Evolutionary conservation across 257 asterid species (phyloP).

Genomic region (Nicotiana attenuata): DNA sequence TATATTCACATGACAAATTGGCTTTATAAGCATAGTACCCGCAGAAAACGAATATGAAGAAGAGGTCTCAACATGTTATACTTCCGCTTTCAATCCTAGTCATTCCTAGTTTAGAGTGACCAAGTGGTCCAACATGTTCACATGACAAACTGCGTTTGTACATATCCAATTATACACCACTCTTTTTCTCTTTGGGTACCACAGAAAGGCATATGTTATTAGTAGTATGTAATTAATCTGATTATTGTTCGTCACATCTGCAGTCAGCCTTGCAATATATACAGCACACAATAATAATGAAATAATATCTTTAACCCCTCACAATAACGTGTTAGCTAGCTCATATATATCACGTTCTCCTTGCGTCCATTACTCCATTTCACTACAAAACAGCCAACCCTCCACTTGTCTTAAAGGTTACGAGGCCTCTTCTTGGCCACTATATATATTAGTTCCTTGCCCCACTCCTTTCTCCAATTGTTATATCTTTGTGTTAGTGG

Average conservation of each 20-base stretch:
- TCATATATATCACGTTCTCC: background rate
- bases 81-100: background rate
- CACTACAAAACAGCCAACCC: background rate
- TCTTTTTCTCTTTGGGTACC: too few species aligned
- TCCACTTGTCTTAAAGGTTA: background rate
- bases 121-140: background rate
- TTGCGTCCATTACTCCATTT: background rate
- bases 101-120: background rate
- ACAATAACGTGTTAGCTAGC: background rate
- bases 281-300: background rate
- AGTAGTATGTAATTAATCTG: too few species aligned
- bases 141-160: background rate
- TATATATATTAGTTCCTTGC: background rate
- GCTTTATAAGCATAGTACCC: background rate
- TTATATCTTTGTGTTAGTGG: background rate
- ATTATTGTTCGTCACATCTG: background rate
- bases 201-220: background rate
- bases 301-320: background rate
- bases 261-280: background rate
- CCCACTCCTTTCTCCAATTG: background rate
- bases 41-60: background rate
- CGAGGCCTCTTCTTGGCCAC: background rate
- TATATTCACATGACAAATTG: too few species aligned
- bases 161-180: background rate
- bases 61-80: background rate